Conservation (phyloP, 257 asterid genomes). For the Primulina tabacum region DNA sequence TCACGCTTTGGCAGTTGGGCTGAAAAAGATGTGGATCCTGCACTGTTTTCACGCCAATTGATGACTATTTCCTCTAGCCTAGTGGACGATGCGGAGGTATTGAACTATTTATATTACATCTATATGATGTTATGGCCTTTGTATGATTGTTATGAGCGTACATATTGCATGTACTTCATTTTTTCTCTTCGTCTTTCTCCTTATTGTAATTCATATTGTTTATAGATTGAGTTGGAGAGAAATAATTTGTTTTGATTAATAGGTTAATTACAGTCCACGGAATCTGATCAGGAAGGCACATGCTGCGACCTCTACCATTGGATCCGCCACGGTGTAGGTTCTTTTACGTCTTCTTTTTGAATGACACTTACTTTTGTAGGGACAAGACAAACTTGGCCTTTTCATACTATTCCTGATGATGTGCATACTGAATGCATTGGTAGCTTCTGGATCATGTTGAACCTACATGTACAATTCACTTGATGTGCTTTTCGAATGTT, state of each 20-base stretch:
- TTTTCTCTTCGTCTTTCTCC: background rate
- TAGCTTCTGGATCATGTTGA: no score
- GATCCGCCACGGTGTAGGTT: slow-evolving; percentile 84
- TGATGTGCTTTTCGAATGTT: no score
- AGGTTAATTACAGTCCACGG: slow-evolving; percentile 71
- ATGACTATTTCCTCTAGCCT: slow-evolving; percentile 49
- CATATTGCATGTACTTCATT: background rate
- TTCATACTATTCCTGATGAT: no score
- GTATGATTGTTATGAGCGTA: background rate
- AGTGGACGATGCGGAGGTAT: slow-evolving; percentile 72
- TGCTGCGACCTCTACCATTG: slow-evolving; percentile 71
- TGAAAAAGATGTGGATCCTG: slow-evolving; percentile 74
- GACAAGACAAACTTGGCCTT: no score
- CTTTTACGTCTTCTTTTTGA: slow-evolving; percentile 2
- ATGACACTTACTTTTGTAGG: no score
- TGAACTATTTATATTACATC: slow-evolving; percentile 9
- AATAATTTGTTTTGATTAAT: slow-evolving; percentile 17
- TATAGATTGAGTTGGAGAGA: background rate
- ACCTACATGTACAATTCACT: no score
- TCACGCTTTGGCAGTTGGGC: slow-evolving; percentile 65
- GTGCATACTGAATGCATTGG: no score
- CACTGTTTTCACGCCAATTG: slow-evolving; percentile 72
- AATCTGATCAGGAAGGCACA: slow-evolving; percentile 77
- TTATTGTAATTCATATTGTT: background rate
- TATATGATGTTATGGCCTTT: background rate